Evolutionary conservation across 2,329 filamentous ascomycete genomes (phyloP), one percentile per base, ranked within the genome.

Genomic region (Diplodia seriata): DNA sequence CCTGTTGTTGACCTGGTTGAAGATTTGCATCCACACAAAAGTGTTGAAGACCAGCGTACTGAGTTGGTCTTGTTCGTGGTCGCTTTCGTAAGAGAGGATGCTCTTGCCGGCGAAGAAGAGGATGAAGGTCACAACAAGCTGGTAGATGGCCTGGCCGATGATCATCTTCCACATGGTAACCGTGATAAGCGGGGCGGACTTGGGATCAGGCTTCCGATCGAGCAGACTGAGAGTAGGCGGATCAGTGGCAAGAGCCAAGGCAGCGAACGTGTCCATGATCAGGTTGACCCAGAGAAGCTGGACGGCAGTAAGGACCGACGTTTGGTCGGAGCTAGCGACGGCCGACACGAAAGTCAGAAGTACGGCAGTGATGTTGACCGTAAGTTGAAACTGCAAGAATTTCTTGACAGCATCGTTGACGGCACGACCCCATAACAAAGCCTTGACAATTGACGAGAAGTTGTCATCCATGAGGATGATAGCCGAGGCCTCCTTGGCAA

Each of bases 21-120:
- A 98, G 73, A 98, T 96, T 74, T 98, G 94, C 94, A 98, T 97
- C 94, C 94, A 98, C 65, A 97, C 94, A 76, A 98, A 98, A 0
- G 93, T 95, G 83, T 98, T 98, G 86, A 98, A 98, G 8, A 98
- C 91, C 57, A 98, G 85, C 2, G 93, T 96, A 67, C 89, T 84
- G 69, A 96, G 84, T 15, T 79, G 76, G 8, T 85, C 76, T 40
- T 81, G 74, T 36, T 84, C 79, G 3, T 80, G 77, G 0, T 76
- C 73, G 36, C 81, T 81, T 15, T 85, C 77, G 72, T 89, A 87
- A 9, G 82, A 82, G n/a, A 92, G 83, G 15, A 92, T 88, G 40
- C 75, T 81, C 68, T 79, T 80, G 61, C 85, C 88, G 38, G 87
- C 92, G 73, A 94, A 98, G 74, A 87, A 92, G 68, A 91, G 80